Base-by-base conservation (phyloP, 176 grass and related monocot genomes). In the Ensete ventricosum region DNA sequence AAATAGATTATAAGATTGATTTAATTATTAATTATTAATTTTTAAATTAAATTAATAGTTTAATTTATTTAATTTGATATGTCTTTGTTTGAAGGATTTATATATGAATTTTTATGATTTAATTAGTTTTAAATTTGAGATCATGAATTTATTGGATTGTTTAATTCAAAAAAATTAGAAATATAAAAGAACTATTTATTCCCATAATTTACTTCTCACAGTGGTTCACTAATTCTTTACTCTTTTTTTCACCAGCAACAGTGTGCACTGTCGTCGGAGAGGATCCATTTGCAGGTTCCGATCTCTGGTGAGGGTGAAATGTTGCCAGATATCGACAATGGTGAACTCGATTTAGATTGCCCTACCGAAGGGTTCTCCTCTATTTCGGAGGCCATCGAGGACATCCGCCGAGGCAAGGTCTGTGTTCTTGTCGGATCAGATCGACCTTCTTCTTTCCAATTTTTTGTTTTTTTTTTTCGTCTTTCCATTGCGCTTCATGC, bases 331-430 rank as follows among this genome's bases (percentile, higher is more conserved):
- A 53, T 76, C 2, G 53, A 78, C 3, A 78, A 85, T 21, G 75
- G 77, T 0, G 92, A 96, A 63, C 78, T 76, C 20, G 92, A 96
- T 87, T 82, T 92, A 74, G 92, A 96, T 88, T 77, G 55, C 52
- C 92, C 92, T 1, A 89, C 92, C 1, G 87, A 85, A 55, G 92
- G 92, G 43, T 92, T 96, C 51, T 75, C 89, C 11, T 96, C 92
- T 23, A 89, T 96, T 69, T 27, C 63, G 1, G 89, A 92, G 8
- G 92, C 92, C 58, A 87, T 96, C n/a, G 83, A 87, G 73, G 89
- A 96, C 68, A 88, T 96, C 53, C 84, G 27, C 20, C 89, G 84
- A 92, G 92, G 92, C 77, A 96, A 96, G 82, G 92, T 79, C 69
- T 54, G 77, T 58, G 14, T 21, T 23, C 29, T 34, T 34, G 3